Conservation (phyloP, 1,284 basidiomycete genomes). For the Serendipita sp. region DNA sequence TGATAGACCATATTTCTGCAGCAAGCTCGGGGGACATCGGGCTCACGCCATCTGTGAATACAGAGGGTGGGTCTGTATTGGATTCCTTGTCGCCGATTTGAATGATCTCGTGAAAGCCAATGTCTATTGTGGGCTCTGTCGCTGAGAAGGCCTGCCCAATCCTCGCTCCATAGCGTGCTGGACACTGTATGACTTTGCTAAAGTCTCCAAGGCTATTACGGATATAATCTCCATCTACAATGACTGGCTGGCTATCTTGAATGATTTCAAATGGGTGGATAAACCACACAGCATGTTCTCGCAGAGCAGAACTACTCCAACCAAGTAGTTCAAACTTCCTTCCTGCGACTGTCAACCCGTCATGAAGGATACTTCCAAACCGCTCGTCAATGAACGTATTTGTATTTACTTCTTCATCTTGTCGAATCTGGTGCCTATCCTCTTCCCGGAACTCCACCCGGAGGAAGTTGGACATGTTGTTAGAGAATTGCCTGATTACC, state of each 20-base stretch:
- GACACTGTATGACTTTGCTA: constrained; percentile 36
- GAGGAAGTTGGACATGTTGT: constrained; percentile 40
- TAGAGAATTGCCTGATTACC: constrained; percentile 24
- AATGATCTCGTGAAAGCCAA: constrained; percentile 39
- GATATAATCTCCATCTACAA: constrained; percentile 33
- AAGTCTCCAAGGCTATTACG: constrained; percentile 41
- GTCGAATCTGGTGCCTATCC: constrained; percentile 32
- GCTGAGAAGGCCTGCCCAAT: constrained; percentile 61
- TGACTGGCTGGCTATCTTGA: constrained; percentile 15
- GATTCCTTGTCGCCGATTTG: constrained; percentile 30
- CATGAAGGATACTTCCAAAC: constrained; percentile 28
- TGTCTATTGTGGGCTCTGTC: constrained; percentile 42
- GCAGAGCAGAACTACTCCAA: constrained; percentile 39
- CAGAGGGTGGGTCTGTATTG: constrained; percentile 13
- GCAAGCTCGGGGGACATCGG: constrained; percentile 27
- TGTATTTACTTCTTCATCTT: constrained; percentile 37
- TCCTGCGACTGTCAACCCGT: constrained; percentile 36
- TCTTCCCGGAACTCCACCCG: constrained; percentile 53
- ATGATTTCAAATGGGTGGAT: constrained; percentile 30
- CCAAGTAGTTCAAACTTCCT: constrained; percentile 41
- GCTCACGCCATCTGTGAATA: constrained; percentile 36
- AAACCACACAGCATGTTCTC: constrained; percentile 31
- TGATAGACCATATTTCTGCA: constrained; percentile 22
- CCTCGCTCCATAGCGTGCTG: constrained; percentile 55
- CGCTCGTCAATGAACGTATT: constrained; percentile 30